A percentile compares a stretch with the other conserved stretches of the same genome.
Conservation (phyloP, 768 basidiomycete species). For the Ramaria rubella region DNA sequence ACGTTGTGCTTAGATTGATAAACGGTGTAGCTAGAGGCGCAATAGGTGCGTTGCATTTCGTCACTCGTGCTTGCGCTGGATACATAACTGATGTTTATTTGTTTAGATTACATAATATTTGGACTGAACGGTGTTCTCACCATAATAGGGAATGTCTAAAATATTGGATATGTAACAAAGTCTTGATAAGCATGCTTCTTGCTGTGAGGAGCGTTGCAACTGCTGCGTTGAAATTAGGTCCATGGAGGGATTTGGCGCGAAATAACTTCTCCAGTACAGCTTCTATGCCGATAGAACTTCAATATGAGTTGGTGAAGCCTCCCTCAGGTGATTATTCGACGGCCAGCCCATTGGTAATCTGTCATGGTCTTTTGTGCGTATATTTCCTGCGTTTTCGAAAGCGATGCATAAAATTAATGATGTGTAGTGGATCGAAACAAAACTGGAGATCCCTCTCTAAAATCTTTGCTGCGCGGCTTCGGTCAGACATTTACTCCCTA, state of each 20-base stretch:
- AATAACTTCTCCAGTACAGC: neutral
- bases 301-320: slow-evolving; percentile 1
- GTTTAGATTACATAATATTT: too few species aligned
- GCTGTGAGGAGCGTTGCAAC: too few species aligned
- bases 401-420: slow-evolving; percentile 7
- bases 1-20: slow-evolving; percentile 75
- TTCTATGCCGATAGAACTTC: slow-evolving; percentile 5
- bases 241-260: too few species aligned
- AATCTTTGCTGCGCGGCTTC: slow-evolving; percentile 57
- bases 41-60: slow-evolving; percentile 60
- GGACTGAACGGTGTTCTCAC: too few species aligned
- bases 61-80: too few species aligned
- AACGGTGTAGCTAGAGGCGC: slow-evolving; percentile 71
- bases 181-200: too few species aligned
- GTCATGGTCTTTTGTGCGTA: slow-evolving; percentile 62
- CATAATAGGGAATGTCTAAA: too few species aligned
- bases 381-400: neutral
- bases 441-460: slow-evolving; percentile 85
- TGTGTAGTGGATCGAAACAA: slow-evolving; percentile 71
- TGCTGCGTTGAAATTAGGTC: too few species aligned
- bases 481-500: slow-evolving; percentile 66
- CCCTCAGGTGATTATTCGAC: neutral
- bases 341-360: slow-evolving; percentile 40
- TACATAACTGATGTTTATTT: too few species aligned
- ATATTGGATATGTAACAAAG: too few species aligned